Base-by-base conservation (phyloP, 2,329 filamentous ascomycete species). In the Colletotrichum caudatum region DNA sequence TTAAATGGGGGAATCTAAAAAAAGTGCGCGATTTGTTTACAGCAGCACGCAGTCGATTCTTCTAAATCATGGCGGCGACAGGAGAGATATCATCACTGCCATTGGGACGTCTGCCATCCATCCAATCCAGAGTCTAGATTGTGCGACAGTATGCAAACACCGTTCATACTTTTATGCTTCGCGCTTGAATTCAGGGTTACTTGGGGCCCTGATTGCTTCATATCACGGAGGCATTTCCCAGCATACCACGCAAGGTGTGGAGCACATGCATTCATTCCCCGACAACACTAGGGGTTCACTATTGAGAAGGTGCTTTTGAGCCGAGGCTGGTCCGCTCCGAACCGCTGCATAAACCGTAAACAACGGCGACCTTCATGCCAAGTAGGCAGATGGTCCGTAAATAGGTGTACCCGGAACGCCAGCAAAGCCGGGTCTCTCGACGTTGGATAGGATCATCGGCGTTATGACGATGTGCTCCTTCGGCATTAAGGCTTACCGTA, bases 301-400 rank as follows among this genome's bases (percentile, higher is more conserved):
- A 20, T 26, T 26, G 18, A 33, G 3, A 18, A 37, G 20, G 26
- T 48, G 23, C 7, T 35, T 46, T 18, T n/a, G 26, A 64, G 51
- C 68, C 68, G 68, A 71, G 68, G 57, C 68, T 57, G 50, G 53
- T 71, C 64, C 64, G 57, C 62, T 41, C 23, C 48, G 33, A 53
- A 29, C 14, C 3, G 5, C 41, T 12, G 41, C 16, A 20, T 16
- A 57, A 62, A 44, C 41, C 57, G 57, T 44, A 18, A 62, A 46
- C 14, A 58, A 66, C 35, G 33, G 50, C 23, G 39, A 46, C 14
- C 8, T n/a, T n/a, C 46, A 39, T 69, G 54, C 37, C 37, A 61
- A 57, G 33, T 54, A 41, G 50, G 1, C 48, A 33, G 67, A 44
- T 53, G 14, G n/a, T 9, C 20, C 41, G 51, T 41, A 33, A 44